These are phyloP conservation scores for Peronospora belbahrii DNA, from an alignment of 352 stramenopile species.

Conservation along the genomic window DNA sequence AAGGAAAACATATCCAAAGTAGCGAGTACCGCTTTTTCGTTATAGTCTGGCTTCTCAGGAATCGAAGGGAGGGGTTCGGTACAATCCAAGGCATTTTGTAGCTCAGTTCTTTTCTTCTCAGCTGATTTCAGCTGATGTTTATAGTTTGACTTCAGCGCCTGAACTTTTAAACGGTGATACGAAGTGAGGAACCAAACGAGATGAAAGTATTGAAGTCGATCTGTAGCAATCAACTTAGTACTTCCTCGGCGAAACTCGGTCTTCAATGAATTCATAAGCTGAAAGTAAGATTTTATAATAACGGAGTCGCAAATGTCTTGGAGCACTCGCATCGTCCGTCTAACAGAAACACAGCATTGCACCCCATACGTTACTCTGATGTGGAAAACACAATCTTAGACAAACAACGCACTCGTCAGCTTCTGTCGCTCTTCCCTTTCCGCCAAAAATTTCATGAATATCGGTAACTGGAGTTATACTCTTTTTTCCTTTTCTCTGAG, in stretches of 20 bases:
- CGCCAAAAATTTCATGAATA: slow-evolving; percentile 71
- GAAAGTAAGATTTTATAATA: slow-evolving; percentile 72
- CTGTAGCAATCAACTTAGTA: slow-evolving; percentile 70
- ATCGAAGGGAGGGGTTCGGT: slow-evolving; percentile 28
- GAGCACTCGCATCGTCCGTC: slow-evolving; percentile 56
- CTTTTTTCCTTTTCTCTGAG: slow-evolving; percentile 37
- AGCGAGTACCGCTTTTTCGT: slow-evolving; percentile 76
- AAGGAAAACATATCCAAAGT: slow-evolving; percentile 89
- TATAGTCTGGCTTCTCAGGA: slow-evolving; percentile 42
- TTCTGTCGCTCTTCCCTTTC: slow-evolving; percentile 53
- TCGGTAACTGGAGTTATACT: slow-evolving; percentile 43
- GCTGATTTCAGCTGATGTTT: slow-evolving; percentile 43
- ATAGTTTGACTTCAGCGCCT: slow-evolving; percentile 61
- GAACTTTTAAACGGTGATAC: slow-evolving; percentile 75
- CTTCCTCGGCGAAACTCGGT: slow-evolving; percentile 81
- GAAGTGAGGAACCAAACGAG: slow-evolving; percentile 79
- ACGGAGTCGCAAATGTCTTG: slow-evolving; percentile 67
- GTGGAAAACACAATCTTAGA: not conserved
- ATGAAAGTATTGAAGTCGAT: slow-evolving; percentile 87
- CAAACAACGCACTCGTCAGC: slow-evolving; percentile 39
- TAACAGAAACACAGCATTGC: slow-evolving; percentile 14
- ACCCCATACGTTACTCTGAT: not conserved
- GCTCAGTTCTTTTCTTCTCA: slow-evolving; percentile 44
- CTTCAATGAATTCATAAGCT: slow-evolving; percentile 82
- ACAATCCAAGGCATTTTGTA: slow-evolving; percentile 52